Conservation (phyloP, 805 yeast genomes). For the Barnettozyma sp. region DNA sequence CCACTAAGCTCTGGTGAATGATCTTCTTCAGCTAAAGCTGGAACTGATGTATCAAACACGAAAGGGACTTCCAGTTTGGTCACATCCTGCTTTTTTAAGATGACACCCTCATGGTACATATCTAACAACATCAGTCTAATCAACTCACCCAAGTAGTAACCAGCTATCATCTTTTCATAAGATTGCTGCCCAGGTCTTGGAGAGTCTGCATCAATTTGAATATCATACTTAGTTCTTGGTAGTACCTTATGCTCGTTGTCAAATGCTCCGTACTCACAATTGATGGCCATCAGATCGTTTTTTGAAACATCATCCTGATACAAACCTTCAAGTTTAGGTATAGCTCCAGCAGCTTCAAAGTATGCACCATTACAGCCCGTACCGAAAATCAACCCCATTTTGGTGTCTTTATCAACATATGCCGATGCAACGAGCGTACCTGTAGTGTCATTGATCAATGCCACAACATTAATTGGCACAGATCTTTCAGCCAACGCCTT, state of each 20-base stretch:
- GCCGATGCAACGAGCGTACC: conserved; percentile 95
- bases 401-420: conserved; percentile 82
- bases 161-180: conserved; percentile 96
- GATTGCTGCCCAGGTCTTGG: conserved; percentile 97
- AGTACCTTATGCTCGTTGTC: conserved; percentile 80
- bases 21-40: conserved; percentile 83
- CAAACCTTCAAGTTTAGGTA: conserved; percentile 76
- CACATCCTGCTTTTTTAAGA: conserved; percentile 68
- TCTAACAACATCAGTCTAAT: conserved; percentile 76
- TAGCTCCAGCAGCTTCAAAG: conserved; percentile 64
- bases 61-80: conserved; percentile 54
- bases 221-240: conserved; percentile 88
- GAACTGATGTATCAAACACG: conserved; percentile 83
- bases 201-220: conserved; percentile 70
- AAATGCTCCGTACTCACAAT: conserved; percentile 97
- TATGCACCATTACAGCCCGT: conserved; percentile 98
- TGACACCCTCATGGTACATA: conserved; percentile 51
- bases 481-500: conserved; percentile 53
- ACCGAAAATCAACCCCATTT: conserved; percentile 95
- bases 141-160: conserved; percentile 92
- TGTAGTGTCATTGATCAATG: conserved; percentile 93
- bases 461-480: conserved; percentile 81
- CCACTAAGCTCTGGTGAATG: conserved; percentile 76
- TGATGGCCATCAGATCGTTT: conserved; percentile 83
- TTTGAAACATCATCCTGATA: conserved; percentile 55